A percentile compares a stretch with the other conserved stretches of the same genome.
Conservation (phyloP, 345 rosid genomes). For the Schrenkiella parvula region DNA sequence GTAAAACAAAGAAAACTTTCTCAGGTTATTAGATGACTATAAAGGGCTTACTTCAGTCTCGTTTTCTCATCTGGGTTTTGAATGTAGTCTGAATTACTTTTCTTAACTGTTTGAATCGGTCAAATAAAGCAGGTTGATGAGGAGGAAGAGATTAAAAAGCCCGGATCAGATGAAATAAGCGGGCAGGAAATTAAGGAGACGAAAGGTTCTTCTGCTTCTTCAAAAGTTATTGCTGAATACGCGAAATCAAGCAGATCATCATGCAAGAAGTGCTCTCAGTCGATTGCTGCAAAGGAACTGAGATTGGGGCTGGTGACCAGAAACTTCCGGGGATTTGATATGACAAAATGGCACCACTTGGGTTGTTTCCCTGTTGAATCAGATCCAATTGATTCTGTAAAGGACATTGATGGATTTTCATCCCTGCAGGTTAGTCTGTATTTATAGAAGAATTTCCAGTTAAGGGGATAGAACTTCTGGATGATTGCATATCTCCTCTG, state of each 20-base stretch:
- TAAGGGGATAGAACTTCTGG: background rate
- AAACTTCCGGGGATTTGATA: conserved; percentile 62
- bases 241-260: conserved; percentile 82
- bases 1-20: conserved; percentile 23
- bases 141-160: background rate
- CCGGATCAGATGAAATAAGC: background rate
- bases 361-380: conserved; percentile 49
- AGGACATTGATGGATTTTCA: conserved; percentile 57
- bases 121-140: background rate
- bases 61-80: background rate
- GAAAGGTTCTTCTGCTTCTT: conserved; percentile 10
- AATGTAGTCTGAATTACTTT: background rate
- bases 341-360: conserved; percentile 76
- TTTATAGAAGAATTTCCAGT: background rate
- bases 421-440: conserved; percentile 51
- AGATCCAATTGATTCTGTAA: conserved; percentile 34
- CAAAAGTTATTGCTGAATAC: conserved; percentile 59
- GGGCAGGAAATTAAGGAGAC: conserved; percentile 18
- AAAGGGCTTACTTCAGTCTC: background rate
- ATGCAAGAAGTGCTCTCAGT: conserved; percentile 71
- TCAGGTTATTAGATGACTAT: conserved; percentile 18
- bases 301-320: conserved; percentile 60
- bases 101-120: background rate
- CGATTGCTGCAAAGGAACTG: conserved; percentile 50
- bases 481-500: conserved; percentile 9